Evolutionary conservation across 495 filamentous ascomycete species (phyloP).

Genomic region (Hyaloscypha hepaticicola): DNA sequence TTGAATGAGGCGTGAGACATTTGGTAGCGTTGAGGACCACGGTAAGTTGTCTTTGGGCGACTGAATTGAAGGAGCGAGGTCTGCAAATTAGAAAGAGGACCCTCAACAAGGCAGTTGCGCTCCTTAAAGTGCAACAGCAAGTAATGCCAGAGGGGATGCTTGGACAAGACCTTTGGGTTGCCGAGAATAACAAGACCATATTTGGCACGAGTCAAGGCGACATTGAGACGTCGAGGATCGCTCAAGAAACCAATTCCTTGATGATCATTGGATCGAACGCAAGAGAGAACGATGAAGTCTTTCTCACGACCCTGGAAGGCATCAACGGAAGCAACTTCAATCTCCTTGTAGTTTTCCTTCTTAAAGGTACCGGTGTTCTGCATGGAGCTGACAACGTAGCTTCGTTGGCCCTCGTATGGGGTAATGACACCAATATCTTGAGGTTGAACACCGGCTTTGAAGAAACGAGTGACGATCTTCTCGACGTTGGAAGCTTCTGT

Average conservation of each 20-base stretch:
- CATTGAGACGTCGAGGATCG: conserved; percentile 96
- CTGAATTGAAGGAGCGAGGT: conserved; percentile 94
- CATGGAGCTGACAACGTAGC: conserved; percentile 98
- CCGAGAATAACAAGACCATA: conserved; percentile 95
- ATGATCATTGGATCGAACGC: conserved; percentile 97
- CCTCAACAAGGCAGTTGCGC: conserved; percentile 92
- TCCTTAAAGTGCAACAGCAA: conserved; percentile 98
- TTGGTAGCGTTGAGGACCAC: conserved; percentile 85
- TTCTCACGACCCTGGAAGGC: conserved; percentile 99
- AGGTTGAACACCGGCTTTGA: conserved; percentile 97
- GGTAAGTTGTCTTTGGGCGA: conserved; percentile 86
- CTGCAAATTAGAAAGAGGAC: conserved; percentile 93
- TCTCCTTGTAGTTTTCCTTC: conserved; percentile 98
- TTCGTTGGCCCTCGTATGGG: conserved; percentile 97
- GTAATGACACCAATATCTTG: conserved; percentile 96
- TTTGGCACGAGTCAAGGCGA: conserved; percentile 96
- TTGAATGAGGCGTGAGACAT: conserved; percentile 58
- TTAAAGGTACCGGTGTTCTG: conserved; percentile 95
- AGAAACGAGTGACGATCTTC: conserved; percentile 97
- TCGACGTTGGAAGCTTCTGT: conserved; percentile 97
- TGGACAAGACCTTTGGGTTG: conserved; percentile 96
- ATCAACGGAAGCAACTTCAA: conserved; percentile 97
- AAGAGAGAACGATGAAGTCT: conserved; percentile 97
- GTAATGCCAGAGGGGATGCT: conserved; percentile 98
- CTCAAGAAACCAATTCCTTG: conserved; percentile 99